Conservation (phyloP, 352 stramenopile species). For the Globisporangium echinulatum region DNA sequence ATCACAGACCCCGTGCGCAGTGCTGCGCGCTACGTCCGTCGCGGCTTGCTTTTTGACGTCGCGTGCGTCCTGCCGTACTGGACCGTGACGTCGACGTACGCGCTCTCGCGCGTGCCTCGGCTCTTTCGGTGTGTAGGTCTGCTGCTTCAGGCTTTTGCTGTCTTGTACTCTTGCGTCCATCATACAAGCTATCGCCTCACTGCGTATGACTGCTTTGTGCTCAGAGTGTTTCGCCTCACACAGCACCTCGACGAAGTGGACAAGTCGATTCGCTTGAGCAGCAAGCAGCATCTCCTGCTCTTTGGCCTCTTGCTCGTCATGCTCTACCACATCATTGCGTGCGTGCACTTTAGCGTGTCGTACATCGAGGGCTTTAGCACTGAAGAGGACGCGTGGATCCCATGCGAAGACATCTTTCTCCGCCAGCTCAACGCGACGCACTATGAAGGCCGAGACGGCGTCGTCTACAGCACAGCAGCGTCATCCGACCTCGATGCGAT, state of each 20-base stretch:
- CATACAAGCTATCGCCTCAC: too few species aligned
- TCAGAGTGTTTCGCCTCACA: slow-evolving; percentile 9
- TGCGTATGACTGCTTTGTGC: too few species aligned
- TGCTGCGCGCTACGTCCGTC: slow-evolving; percentile 26
- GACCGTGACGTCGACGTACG: slow-evolving; percentile 7
- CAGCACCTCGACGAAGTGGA: slow-evolving; percentile 25
- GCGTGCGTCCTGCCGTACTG: slow-evolving; percentile 33
- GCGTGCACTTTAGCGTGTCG: slow-evolving; percentile 26
- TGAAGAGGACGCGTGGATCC: slow-evolving; percentile 19
- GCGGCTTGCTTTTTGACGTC: slow-evolving; percentile 31
- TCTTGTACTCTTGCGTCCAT: too few species aligned
- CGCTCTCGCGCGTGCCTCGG: slow-evolving; percentile 26
- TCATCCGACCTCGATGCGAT: slow-evolving; percentile 10
- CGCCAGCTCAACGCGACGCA: slow-evolving; percentile 3
- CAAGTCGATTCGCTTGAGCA: slow-evolving; percentile 31
- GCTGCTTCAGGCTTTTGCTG: too few species aligned
- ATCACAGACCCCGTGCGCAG: slow-evolving; percentile 34
- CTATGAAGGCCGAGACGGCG: slow-evolving; percentile 6
- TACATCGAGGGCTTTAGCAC: slow-evolving; percentile 22
- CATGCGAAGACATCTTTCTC: slow-evolving; percentile 23
- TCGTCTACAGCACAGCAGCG: slow-evolving; percentile 2
- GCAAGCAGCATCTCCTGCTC: slow-evolving; percentile 28
- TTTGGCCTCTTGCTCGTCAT: slow-evolving; percentile 32
- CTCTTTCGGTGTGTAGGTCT: slow-evolving; percentile 18
- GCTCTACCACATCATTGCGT: slow-evolving; percentile 44